These are phyloP conservation scores for Sordaria brevicollis DNA, from an alignment of 495 filamentous ascomycete species.

Conservation along the genomic window DNA sequence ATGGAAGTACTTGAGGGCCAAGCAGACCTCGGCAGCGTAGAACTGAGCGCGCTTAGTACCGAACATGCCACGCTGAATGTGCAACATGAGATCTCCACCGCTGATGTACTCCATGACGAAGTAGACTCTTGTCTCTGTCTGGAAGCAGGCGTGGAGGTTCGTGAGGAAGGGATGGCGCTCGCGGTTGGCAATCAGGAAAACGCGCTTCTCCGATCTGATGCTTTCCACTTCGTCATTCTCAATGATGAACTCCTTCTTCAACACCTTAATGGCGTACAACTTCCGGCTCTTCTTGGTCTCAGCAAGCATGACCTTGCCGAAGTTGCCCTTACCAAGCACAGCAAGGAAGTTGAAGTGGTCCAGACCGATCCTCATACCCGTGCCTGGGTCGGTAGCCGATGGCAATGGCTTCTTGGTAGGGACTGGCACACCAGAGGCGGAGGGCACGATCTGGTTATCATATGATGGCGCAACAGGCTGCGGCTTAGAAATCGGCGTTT, in stretches of 20 bases:
- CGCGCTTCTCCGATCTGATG: constrained; percentile 92
- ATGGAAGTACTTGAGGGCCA: constrained; percentile 98
- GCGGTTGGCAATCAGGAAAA: constrained; percentile 95
- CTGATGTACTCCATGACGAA: constrained; percentile 99
- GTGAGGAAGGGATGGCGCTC: constrained; percentile 95
- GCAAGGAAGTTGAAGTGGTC: constrained; percentile 99
- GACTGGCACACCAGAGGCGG: constrained; percentile 26
- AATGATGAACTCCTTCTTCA: constrained; percentile 99
- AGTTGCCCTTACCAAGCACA: constrained; percentile 97
- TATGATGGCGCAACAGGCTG: constrained; percentile 27
- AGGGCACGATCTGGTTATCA: constrained; percentile 12
- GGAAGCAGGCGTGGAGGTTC: constrained; percentile 96
- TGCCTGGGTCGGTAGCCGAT: constrained; percentile 50
- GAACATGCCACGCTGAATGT: constrained; percentile 96
- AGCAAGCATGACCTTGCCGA: constrained; percentile 99
- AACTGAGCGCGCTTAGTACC: constrained; percentile 96
- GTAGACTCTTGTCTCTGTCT: constrained; percentile 96
- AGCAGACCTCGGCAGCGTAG: constrained; percentile 93
- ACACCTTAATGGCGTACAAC: constrained; percentile 95
- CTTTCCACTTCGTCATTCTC: constrained; percentile 99
- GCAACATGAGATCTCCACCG: constrained; percentile 97
- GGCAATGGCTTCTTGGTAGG: constrained; percentile 42
- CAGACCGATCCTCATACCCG: constrained; percentile 74
- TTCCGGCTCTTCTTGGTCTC: constrained; percentile 89
- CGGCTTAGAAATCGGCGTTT: constrained; percentile 21